Evolutionary conservation across 1,284 basidiomycete genomes (phyloP).

Genomic region (Cutaneotrichosporon arboriforme): DNA sequence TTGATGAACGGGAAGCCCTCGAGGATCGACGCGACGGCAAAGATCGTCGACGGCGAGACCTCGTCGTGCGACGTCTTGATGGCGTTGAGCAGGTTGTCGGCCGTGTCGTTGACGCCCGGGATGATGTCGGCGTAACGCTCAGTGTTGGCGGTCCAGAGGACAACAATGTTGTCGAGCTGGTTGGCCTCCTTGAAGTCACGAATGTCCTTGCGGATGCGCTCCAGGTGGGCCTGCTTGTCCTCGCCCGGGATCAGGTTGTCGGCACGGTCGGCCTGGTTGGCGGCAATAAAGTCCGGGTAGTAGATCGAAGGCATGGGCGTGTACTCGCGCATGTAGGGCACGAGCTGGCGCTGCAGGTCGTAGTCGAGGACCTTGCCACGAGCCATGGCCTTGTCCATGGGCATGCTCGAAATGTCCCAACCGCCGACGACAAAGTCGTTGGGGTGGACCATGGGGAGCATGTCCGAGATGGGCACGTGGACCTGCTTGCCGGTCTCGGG

Average conservation of each 20-base stretch:
- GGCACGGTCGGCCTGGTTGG: slow-evolving; percentile 93
- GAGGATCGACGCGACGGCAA: slow-evolving; percentile 92
- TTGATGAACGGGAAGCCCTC: slow-evolving; percentile 95
- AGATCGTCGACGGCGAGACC: slow-evolving; percentile 90
- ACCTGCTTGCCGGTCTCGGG: slow-evolving; percentile 81
- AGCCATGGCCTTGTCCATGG: slow-evolving; percentile 87
- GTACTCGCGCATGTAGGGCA: slow-evolving; percentile 74
- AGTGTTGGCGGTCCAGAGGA: slow-evolving; percentile 99
- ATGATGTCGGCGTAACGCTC: slow-evolving; percentile 96
- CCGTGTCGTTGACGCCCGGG: slow-evolving; percentile 91
- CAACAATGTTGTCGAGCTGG: slow-evolving; percentile 76
- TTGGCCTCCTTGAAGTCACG: slow-evolving; percentile 84
- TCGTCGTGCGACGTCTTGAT: slow-evolving; percentile 84
- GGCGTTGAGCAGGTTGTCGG: slow-evolving; percentile 75
- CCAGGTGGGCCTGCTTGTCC: slow-evolving; percentile 87
- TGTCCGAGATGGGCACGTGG: slow-evolving; percentile 84
- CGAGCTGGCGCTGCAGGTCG: slow-evolving; percentile 93
- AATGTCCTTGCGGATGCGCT: slow-evolving; percentile 87
- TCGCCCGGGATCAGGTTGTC: slow-evolving; percentile 74
- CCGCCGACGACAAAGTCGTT: slow-evolving; percentile 97
- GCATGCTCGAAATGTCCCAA: slow-evolving; percentile 88
- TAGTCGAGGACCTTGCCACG: slow-evolving; percentile 93
- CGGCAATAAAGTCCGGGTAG: slow-evolving; percentile 90
- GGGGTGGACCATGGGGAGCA: slow-evolving; percentile 97
- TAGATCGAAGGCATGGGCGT: slow-evolving; percentile 91